A percentile compares a stretch with the other conserved stretches of the same genome.
Evolutionary conservation across 805 yeast species (phyloP).

Genomic region (Barnettozyma siamensis): DNA sequence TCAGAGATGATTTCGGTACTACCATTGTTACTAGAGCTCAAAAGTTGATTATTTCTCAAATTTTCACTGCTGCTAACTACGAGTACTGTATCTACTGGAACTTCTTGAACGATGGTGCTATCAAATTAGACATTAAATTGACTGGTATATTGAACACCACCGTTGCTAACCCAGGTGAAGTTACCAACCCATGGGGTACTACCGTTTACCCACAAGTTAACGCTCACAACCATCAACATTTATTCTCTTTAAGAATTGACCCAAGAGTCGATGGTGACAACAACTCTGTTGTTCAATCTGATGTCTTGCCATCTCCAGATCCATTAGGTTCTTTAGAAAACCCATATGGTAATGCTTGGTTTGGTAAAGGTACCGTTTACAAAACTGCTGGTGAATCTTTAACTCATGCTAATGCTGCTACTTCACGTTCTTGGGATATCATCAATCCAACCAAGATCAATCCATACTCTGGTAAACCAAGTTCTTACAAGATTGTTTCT

Average conservation of each 20-base stretch:
- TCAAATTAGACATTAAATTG: slow-evolving; percentile 70
- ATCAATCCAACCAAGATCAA: slow-evolving; percentile 66
- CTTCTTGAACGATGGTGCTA: slow-evolving; percentile 79
- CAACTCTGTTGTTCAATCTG: slow-evolving; percentile 65
- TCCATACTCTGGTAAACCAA: slow-evolving; percentile 68
- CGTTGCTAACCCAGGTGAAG: slow-evolving; percentile 58
- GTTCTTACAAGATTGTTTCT: slow-evolving; percentile 71
- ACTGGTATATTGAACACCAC: slow-evolving; percentile 81
- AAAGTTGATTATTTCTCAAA: slow-evolving; percentile 67
- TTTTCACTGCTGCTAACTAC: slow-evolving; percentile 82
- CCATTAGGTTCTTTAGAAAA: slow-evolving; percentile 65
- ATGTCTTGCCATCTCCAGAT: slow-evolving; percentile 53
- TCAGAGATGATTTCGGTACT: slow-evolving; percentile 73
- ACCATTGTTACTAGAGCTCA: slow-evolving; percentile 72
- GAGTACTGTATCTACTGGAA: slow-evolving; percentile 83
- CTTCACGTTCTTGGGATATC: slow-evolving; percentile 72
- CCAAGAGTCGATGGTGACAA: slow-evolving; percentile 79
- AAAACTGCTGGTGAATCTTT: slow-evolving; percentile 63
- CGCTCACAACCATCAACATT: slow-evolving; percentile 85
- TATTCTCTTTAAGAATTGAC: slow-evolving; percentile 71
- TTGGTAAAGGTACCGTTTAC: slow-evolving; percentile 57
- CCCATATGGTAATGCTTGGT: slow-evolving; percentile 75
- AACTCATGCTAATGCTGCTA: slow-evolving; percentile 53
- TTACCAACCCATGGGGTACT: slow-evolving; percentile 73
- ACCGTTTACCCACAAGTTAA: slow-evolving; percentile 73